These are phyloP conservation scores for Oenanthe javanica DNA, from an alignment of 140 eudicot genomes.

Conservation along the genomic window DNA sequence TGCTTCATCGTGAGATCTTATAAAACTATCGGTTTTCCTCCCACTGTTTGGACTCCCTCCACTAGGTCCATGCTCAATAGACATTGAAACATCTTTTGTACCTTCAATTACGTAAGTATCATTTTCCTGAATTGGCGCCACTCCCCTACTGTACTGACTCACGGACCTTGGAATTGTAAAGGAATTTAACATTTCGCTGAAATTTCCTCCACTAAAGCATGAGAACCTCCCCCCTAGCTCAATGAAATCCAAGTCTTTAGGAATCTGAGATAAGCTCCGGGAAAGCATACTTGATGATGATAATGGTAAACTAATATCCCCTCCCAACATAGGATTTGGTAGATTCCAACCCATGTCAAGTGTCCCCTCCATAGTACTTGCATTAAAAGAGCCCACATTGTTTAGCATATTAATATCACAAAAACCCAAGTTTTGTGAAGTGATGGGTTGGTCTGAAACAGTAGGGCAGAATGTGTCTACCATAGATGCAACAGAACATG, in stretches of 20 bases:
- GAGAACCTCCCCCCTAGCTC: slow-evolving; percentile 76
- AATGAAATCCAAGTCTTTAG: slow-evolving; percentile 69
- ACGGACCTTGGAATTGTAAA: slow-evolving; percentile 32
- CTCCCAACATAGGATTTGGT: slow-evolving; percentile 41
- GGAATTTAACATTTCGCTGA: slow-evolving; percentile 54
- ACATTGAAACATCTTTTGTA: slow-evolving; percentile 31
- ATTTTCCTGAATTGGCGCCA: slow-evolving; percentile 25
- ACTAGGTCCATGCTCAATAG: slow-evolving; percentile 26
- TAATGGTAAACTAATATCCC: slow-evolving; percentile 36
- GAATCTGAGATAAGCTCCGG: slow-evolving; percentile 19
- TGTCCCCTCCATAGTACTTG: slow-evolving; percentile 10
- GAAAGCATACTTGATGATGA: slow-evolving; percentile 22
- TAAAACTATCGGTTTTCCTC: slow-evolving; percentile 19
- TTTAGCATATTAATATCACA: slow-evolving; percentile 42
- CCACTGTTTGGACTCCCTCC: slow-evolving; percentile 43
- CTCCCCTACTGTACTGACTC: slow-evolving; percentile 31
- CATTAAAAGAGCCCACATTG: slow-evolving; percentile 33
- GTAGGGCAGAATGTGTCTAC: slow-evolving; percentile 43
- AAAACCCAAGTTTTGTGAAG: slow-evolving; percentile 44
- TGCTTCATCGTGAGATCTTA: slow-evolving; percentile 4
- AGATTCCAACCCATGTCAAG: slow-evolving; percentile 40
- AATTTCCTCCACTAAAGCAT: slow-evolving; percentile 62
- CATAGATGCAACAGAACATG: slow-evolving; percentile 42
- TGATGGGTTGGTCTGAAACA: slow-evolving; percentile 55
- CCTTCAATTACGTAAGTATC: slow-evolving; percentile 25